Conservation (phyloP, 2,329 filamentous ascomycete species). For the Tolypocladium inflatum region DNA sequence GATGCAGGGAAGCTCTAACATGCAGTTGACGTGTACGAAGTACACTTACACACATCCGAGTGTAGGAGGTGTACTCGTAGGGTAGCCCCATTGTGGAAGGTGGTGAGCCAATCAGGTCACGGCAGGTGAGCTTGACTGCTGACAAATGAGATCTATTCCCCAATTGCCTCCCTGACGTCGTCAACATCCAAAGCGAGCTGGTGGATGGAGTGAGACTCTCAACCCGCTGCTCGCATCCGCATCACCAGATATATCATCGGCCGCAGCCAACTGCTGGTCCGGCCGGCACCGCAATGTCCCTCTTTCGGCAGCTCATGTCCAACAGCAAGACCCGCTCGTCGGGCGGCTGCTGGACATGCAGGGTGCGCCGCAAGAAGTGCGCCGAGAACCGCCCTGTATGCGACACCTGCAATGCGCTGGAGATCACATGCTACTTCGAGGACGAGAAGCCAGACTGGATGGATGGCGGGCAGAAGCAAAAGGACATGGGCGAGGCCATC, state of each 20-base stretch:
- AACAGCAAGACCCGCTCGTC: constrained; percentile 25
- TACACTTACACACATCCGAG: too few species aligned
- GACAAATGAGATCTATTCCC: background rate
- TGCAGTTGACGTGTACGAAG: too few species aligned
- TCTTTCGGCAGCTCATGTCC: constrained; percentile 11
- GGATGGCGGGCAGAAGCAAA: constrained; percentile 40
- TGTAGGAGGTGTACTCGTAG: too few species aligned
- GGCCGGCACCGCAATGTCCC: constrained; percentile 8
- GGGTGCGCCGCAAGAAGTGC: constrained; percentile 52
- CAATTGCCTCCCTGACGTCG: background rate
- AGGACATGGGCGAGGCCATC: constrained; percentile 40
- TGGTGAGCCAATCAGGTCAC: background rate
- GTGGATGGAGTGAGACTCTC: background rate
- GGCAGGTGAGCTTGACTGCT: background rate
- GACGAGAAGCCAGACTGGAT: constrained; percentile 48
- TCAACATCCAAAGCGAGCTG: background rate
- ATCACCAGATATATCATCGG: background rate
- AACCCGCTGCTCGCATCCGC: background rate
- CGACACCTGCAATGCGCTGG: constrained; percentile 38
- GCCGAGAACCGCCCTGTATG: constrained; percentile 45
- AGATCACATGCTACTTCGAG: constrained; percentile 45
- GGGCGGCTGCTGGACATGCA: constrained; percentile 51
- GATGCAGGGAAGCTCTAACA: too few species aligned
- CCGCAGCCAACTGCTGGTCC: background rate
- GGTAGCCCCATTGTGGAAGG: background rate